These are phyloP conservation scores for Coemansia sp. DNA, from an alignment of 371 early-diverging fungal species.

Conservation along the genomic window DNA sequence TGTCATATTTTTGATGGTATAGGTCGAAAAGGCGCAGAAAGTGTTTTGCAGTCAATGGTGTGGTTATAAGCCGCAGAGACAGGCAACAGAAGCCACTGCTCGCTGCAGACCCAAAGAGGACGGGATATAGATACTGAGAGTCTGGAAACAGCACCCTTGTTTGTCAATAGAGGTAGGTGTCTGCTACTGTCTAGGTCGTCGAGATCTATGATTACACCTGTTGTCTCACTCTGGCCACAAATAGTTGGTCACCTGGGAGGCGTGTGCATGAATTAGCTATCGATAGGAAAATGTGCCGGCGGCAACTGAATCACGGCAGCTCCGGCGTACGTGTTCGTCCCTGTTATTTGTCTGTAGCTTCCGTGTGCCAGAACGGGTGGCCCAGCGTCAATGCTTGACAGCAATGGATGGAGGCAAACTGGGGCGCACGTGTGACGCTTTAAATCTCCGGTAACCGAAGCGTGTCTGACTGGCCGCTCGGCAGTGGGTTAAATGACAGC, in stretches of 20 bases:
- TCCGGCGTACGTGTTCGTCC: background rate
- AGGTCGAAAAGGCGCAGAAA: background rate
- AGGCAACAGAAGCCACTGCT: background rate
- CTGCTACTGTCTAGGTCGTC: background rate
- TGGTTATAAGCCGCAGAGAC: slow-evolving; percentile 3
- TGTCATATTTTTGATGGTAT: background rate
- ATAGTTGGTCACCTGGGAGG: background rate
- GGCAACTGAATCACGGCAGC: background rate
- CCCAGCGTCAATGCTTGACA: background rate
- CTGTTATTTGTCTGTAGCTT: background rate
- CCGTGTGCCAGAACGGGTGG: background rate
- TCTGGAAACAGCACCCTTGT: slow-evolving; percentile 3
- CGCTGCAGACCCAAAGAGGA: background rate
- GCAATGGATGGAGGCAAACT: background rate
- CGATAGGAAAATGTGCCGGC: background rate
- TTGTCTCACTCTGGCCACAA: background rate
- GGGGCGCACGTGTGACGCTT: background rate
- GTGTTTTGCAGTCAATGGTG: background rate
- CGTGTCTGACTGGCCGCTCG: background rate
- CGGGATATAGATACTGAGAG: background rate
- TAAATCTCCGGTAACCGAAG: background rate
- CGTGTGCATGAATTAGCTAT: slow-evolving; percentile 1
- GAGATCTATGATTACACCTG: background rate
- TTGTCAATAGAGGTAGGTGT: background rate
- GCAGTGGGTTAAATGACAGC: background rate